These are phyloP conservation scores for Lagerstroemia speciosa DNA, from an alignment of 345 rosid genomes.

Conservation along the genomic window DNA sequence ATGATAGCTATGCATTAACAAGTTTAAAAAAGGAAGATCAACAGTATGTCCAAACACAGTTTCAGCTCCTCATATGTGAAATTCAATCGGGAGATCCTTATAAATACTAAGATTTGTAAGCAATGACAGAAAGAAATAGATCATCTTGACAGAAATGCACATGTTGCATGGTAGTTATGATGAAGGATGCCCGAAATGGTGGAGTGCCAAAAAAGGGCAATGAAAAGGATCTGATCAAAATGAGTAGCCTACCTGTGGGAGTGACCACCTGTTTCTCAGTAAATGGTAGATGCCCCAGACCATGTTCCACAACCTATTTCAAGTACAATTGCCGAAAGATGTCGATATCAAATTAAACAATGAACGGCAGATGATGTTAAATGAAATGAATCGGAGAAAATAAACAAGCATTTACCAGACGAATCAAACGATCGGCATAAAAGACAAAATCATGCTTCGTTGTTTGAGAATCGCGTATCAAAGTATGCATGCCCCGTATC, in stretches of 20 bases:
- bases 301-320: constrained; percentile 92
- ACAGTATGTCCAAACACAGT: too few species aligned
- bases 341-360: background rate
- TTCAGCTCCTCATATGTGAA: too few species aligned
- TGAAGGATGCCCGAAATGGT: too few species aligned
- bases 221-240: too few species aligned
- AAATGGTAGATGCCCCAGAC: constrained; percentile 93
- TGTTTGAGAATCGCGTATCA: constrained; percentile 88
- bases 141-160: too few species aligned
- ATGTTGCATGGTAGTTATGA: too few species aligned
- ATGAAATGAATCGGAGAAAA: background rate
- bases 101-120: too few species aligned
- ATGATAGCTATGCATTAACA: too few species aligned
- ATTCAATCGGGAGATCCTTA: too few species aligned
- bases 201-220: background rate
- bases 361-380: background rate
- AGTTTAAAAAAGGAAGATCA: too few species aligned
- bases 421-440: constrained; percentile 92
- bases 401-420: constrained; percentile 59
- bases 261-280: constrained; percentile 95
- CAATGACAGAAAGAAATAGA: too few species aligned
- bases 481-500: constrained; percentile 99
- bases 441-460: constrained; percentile 95
- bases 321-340: constrained; percentile 11
- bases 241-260: constrained; percentile 72